Percentiles rank a stretch among this genome's conserved stretches.
These are phyloP conservation scores for Eimeria maxima DNA, from an alignment of 169 alveolate species.

Conservation along the genomic window DNA sequence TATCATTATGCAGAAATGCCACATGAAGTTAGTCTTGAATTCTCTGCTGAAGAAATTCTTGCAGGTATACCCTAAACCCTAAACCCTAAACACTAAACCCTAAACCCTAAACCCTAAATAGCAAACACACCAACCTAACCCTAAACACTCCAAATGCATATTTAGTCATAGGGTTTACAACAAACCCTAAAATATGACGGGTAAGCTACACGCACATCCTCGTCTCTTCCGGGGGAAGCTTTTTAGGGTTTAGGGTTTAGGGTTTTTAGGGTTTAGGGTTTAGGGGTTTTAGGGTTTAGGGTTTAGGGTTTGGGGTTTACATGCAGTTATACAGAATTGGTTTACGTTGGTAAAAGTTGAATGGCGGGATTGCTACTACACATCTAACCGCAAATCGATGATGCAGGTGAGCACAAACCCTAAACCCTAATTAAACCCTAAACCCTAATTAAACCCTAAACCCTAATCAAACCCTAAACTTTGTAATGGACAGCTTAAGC, in stretches of 20 bases:
- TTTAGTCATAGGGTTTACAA: too few species aligned
- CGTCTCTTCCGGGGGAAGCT: too few species aligned
- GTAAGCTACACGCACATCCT: too few species aligned
- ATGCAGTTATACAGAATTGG: constrained; percentile 89
- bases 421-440: background rate
- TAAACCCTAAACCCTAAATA: constrained; percentile 24
- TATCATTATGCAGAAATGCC: constrained; percentile 97
- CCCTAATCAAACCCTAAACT: background rate
- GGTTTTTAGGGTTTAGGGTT: background rate
- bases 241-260: background rate
- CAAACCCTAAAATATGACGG: too few species aligned
- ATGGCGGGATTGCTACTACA: constrained; percentile 93
- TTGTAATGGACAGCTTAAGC: too few species aligned
- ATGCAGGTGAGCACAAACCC: constrained; percentile 87
- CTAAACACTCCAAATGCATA: too few species aligned
- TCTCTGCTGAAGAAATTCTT: constrained; percentile 96
- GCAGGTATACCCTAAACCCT: constrained; percentile 56
- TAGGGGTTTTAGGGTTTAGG: constrained; percentile 20
- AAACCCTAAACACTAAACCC: constrained; percentile 48
- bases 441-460: background rate
- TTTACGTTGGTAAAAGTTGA: constrained; percentile 91
- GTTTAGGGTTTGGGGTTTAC: constrained; percentile 25
- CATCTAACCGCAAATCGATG: constrained; percentile 93
- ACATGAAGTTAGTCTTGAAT: constrained; percentile 95
- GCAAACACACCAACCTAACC: too few species aligned